phyloP scores from a whole-genome alignment of 805 yeast species.

The Kazachstania viticola region DNA sequence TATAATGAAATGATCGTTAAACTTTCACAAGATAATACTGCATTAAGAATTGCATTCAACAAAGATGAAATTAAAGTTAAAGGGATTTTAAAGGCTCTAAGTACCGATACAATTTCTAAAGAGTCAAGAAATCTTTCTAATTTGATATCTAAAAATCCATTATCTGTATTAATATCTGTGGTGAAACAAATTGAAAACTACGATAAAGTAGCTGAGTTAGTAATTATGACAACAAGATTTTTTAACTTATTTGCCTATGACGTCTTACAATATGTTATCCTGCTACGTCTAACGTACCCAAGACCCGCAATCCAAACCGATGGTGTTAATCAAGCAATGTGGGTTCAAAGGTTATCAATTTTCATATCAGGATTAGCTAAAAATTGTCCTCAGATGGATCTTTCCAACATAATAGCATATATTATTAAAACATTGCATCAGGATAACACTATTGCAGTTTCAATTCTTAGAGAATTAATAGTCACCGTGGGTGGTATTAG shows the following conservation, averaged over 20 bases:
- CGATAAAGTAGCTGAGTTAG: slow-evolving; percentile 68
- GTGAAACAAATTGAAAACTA: slow-evolving; percentile 83
- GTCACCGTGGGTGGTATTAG: slow-evolving; percentile 72
- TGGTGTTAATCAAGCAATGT: slow-evolving; percentile 69
- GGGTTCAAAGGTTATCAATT: slow-evolving; percentile 75
- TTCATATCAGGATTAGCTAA: slow-evolving; percentile 65
- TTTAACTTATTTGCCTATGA: slow-evolving; percentile 80
- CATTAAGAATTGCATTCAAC: slow-evolving; percentile 46
- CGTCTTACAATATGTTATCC: slow-evolving; percentile 58
- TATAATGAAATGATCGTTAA: slow-evolving; percentile 68
- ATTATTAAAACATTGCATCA: slow-evolving; percentile 51
- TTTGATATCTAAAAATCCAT: slow-evolving; percentile 63
- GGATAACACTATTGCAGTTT: slow-evolving; percentile 47
- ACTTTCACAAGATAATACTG: slow-evolving; percentile 42
- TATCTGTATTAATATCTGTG: slow-evolving; percentile 60
- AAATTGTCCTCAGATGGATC: slow-evolving; percentile 43
- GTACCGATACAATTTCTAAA: slow-evolving; percentile 62
- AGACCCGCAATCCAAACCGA: slow-evolving; percentile 59
- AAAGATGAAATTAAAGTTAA: slow-evolving; percentile 72
- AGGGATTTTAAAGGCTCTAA: slow-evolving; percentile 64
- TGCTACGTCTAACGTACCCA: slow-evolving; percentile 60
- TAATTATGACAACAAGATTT: slow-evolving; percentile 67
- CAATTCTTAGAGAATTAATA: slow-evolving; percentile 57
- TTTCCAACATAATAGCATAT: slow-evolving; percentile 49
- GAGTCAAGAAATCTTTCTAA: slow-evolving; percentile 67